phyloP scores from a whole-genome alignment of 257 asterid genomes.

The Anisodus acutangulus region DNA sequence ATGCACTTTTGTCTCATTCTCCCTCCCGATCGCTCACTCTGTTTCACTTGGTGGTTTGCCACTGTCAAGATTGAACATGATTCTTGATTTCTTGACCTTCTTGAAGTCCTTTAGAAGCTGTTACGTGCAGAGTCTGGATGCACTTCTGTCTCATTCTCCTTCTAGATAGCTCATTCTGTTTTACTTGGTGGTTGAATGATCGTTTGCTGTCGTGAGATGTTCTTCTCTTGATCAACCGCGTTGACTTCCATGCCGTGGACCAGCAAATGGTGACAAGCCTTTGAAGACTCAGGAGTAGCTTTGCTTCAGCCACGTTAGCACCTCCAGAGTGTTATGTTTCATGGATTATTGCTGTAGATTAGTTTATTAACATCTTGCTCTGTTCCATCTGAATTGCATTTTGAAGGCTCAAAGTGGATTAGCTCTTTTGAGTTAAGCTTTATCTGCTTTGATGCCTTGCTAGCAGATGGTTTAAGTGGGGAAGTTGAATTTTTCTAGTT shows the following conservation, averaged over 20 bases:
- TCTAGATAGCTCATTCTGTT: conserved; percentile 2
- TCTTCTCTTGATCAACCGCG: conserved; percentile 27
- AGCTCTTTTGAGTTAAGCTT: conserved; percentile 14
- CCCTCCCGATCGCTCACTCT: background rate
- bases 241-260: background rate
- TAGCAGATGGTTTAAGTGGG: background rate
- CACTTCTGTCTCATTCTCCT: background rate
- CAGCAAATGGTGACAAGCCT: conserved; percentile 24
- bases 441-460: conserved; percentile 21
- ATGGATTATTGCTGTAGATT: conserved; percentile 18
- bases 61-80: conserved; percentile 23
- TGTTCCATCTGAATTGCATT: background rate
- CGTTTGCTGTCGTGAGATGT: conserved; percentile 26
- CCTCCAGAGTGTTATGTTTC: background rate
- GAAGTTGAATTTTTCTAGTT: background rate
- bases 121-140: background rate
- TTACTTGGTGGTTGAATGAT: conserved; percentile 17
- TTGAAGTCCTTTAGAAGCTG: conserved; percentile 14
- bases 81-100: background rate
- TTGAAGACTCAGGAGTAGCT: conserved; percentile 7
- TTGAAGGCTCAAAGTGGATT: conserved; percentile 14
- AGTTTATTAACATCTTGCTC: background rate
- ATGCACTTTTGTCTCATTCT: conserved; percentile 7
- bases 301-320: conserved; percentile 21
- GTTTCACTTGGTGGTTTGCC: conserved; percentile 15